phyloP scores from a whole-genome alignment of 768 basidiomycete species.

The Mycena olivaceomarginata region DNA sequence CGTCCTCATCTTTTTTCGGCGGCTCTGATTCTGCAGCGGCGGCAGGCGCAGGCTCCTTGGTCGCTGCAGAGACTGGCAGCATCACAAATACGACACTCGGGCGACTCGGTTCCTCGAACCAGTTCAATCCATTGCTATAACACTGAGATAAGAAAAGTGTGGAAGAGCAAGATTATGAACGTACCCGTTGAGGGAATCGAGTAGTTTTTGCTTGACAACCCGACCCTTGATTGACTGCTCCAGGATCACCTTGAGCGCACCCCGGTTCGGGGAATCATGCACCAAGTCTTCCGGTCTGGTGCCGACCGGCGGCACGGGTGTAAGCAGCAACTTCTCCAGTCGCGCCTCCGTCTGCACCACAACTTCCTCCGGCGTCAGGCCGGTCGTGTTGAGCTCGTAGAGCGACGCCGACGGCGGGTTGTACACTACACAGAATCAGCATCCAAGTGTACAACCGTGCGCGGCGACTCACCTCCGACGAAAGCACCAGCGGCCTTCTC shows the following conservation, averaged over 20 bases:
- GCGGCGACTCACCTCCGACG: slow-evolving; percentile 27
- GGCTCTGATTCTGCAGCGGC: neutral
- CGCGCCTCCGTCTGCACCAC: slow-evolving; percentile 42
- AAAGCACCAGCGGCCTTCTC: slow-evolving; percentile 44
- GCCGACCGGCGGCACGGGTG: slow-evolving; percentile 39
- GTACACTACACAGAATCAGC: slow-evolving; percentile 27
- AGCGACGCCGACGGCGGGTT: slow-evolving; percentile 43
- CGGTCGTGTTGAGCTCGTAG: slow-evolving; percentile 46
- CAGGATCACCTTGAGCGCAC: slow-evolving; percentile 40
- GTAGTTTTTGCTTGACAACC: slow-evolving; percentile 37
- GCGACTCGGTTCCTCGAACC: slow-evolving; percentile 26
- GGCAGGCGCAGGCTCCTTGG: slow-evolving; percentile 1
- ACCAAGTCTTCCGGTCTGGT: slow-evolving; percentile 37
- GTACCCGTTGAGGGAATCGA: slow-evolving; percentile 29
- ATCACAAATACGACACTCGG: slow-evolving; percentile 38
- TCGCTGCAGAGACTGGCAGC: slow-evolving; percentile 31
- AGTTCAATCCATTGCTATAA: slow-evolving; percentile 36
- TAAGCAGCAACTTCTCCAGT: slow-evolving; percentile 36
- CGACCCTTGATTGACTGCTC: slow-evolving; percentile 44
- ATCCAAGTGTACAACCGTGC: neutral
- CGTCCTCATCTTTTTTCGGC: slow-evolving; percentile 29
- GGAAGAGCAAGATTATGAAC: neutral
- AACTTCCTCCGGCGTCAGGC: slow-evolving; percentile 43
- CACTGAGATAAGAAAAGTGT: neutral
- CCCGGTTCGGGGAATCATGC: slow-evolving; percentile 42